Evolutionary conservation across 2,329 filamentous ascomycete genomes (phyloP).

Genomic region (Penicillium paneum): DNA sequence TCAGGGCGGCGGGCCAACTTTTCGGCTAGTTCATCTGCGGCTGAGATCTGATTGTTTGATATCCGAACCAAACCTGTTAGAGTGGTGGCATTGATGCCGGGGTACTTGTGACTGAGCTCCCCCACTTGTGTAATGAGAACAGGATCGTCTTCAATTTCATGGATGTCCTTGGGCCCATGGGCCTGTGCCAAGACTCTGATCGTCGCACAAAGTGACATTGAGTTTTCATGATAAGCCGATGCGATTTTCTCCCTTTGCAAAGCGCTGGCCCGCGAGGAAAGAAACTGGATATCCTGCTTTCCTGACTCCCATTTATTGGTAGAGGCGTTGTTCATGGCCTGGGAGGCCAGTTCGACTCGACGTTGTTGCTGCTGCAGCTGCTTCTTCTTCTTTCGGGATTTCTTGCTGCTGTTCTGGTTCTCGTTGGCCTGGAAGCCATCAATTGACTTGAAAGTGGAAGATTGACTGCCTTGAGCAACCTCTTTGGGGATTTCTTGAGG

Average conservation of each 20-base stretch:
- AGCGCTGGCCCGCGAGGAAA: conserved; percentile 51
- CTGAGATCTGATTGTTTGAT: conserved; percentile 55
- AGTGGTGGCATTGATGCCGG: conserved; percentile 48
- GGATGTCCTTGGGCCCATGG: conserved; percentile 42
- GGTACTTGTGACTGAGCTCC: conserved; percentile 55
- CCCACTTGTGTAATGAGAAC: conserved; percentile 50
- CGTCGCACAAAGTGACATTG: conserved; percentile 54
- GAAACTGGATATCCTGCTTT: conserved; percentile 59
- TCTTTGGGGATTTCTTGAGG: conserved; percentile 1
- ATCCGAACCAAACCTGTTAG: conserved; percentile 55
- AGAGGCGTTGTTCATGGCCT: conserved; percentile 5
- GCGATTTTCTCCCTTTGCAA: conserved; percentile 48
- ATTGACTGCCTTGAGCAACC: conserved; percentile 30
- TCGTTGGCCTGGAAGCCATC: conserved; percentile 71
- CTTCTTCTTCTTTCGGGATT: conserved; percentile 42
- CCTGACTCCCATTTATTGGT: conserved; percentile 59
- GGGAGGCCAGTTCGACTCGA: conserved; percentile 17
- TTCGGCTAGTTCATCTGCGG: conserved; percentile 59
- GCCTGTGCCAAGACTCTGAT: conserved; percentile 54
- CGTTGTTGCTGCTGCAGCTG: conserved; percentile 19
- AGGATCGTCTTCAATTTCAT: conserved; percentile 40
- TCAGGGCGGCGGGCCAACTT: conserved; percentile 46
- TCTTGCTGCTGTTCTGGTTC: conserved; percentile 41
- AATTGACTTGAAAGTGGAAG: conserved; percentile 63
- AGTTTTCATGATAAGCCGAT: conserved; percentile 59